phyloP scores from a whole-genome alignment of 352 stramenopile genomes.

The Globisporangium middletonii region DNA sequence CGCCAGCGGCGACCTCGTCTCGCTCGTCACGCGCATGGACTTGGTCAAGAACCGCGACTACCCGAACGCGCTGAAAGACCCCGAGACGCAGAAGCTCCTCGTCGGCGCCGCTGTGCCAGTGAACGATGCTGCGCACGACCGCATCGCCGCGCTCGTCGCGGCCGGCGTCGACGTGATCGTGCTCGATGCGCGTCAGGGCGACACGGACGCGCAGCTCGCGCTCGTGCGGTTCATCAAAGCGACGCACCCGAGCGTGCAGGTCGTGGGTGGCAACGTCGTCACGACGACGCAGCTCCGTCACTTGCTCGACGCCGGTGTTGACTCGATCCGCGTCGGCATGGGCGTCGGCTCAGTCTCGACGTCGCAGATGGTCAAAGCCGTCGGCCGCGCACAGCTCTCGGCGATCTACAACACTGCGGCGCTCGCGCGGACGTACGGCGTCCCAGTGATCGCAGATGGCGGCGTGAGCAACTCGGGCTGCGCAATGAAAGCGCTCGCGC shows the following conservation, averaged over 20 bases:
- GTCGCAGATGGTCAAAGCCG: constrained; percentile 98
- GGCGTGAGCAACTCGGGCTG: constrained; percentile 96
- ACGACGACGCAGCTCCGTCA: constrained; percentile 94
- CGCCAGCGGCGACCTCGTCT: constrained; percentile 92
- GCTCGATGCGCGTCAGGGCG: constrained; percentile 97
- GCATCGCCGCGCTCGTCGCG: constrained; percentile 80
- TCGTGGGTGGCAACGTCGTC: constrained; percentile 98
- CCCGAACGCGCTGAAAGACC: constrained; percentile 90
- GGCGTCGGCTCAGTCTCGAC: constrained; percentile 98
- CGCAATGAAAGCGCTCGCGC: constrained; percentile 95
- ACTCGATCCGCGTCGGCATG: constrained; percentile 98
- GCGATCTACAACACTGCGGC: constrained; percentile 97
- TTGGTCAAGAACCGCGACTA: constrained; percentile 96
- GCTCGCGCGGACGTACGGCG: constrained; percentile 90
- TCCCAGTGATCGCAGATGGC: constrained; percentile 98
- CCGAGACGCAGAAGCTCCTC: constrained; percentile 92
- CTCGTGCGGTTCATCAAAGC: constrained; percentile 91
- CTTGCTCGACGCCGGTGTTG: constrained; percentile 96
- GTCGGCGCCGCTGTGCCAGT: constrained; percentile 96
- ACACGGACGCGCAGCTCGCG: constrained; percentile 85
- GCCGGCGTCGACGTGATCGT: constrained; percentile 97
- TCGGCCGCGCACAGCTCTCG: constrained; percentile 95
- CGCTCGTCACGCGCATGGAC: constrained; percentile 95
- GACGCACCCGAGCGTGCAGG: constrained; percentile 86
- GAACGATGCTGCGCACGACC: constrained; percentile 87